Evolutionary conservation across 2,329 filamentous ascomycete genomes (phyloP), one percentile per base, ranked within the genome.

Genomic region (Chrysoporthe deuterocubensis): DNA sequence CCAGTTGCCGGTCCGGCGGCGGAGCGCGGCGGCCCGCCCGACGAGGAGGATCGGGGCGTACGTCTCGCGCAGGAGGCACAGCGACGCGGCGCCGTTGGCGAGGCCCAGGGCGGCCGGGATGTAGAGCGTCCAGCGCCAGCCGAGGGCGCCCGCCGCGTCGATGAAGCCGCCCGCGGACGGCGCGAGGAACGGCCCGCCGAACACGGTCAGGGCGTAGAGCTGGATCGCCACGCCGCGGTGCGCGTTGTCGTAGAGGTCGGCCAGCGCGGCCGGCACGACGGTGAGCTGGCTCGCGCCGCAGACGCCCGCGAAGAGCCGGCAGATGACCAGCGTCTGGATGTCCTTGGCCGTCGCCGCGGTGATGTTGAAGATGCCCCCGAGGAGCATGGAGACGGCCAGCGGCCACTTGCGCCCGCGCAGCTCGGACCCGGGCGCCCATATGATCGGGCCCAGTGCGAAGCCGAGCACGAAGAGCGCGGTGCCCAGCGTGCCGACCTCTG

Each of bases 381-480:
- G 76, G 42, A 79, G 75, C 2, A 75, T 73, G 14, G 71, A 68
- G 60, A 77, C 61, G 65, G 77, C 72, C 40, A 79, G 70, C 34
- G 78, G 75, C 32, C 76, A 64, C 21, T 74, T 73, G 7, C 77
- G 71, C n/a, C 78, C 78, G 57, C 76, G 76, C n/a, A 80, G 69
- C 64, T 80, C 78, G 14, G 76, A 78, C 2, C 50, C 32, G 3
- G 70, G 70, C 1, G 70, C 70, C 79, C 78, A 80, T 18, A 77
- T 59, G 3, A 77, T 72, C 0, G 76, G 78, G 0, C 78, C 78
- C 61, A 73, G 72, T 1, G 78, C 78, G 60, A 79, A 80, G 1
- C 79, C 79, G 3, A 81, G 73, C 0, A 80, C 77, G 69, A 79
- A 81, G 7, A 81, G 71, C 1, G 76, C 77, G 3, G 77, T 76